A percentile compares a stretch with the other conserved stretches of the same genome.
Conservation (phyloP, 1,284 basidiomycete species). For the Stereum hirsutum region DNA sequence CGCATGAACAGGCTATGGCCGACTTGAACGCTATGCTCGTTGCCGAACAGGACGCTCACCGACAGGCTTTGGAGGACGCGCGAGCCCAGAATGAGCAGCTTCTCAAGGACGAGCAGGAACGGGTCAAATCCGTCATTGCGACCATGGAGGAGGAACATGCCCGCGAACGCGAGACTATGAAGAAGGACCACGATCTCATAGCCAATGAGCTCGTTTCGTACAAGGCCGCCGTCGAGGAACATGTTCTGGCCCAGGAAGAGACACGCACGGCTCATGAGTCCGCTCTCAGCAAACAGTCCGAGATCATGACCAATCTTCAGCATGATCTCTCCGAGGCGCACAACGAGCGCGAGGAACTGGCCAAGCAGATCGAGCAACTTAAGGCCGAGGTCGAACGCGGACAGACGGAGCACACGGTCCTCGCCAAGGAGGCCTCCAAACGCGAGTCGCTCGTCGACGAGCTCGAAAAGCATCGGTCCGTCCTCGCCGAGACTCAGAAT, state of each 20-base stretch:
- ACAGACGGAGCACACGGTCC: slow-evolving; percentile 46
- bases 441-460: slow-evolving; percentile 65
- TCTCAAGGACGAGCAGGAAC: slow-evolving; percentile 25
- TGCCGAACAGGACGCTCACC: slow-evolving; percentile 9
- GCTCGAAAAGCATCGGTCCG: slow-evolving; percentile 66
- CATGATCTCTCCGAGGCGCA: slow-evolving; percentile 35
- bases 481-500: slow-evolving; percentile 67
- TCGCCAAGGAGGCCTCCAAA: slow-evolving; percentile 66
- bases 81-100: slow-evolving; percentile 14
- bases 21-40: slow-evolving; percentile 11
- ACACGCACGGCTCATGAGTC: slow-evolving; percentile 39
- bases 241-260: slow-evolving; percentile 39
- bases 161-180: slow-evolving; percentile 32
- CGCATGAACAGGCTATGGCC: slow-evolving; percentile 9
- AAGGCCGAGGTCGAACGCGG: slow-evolving; percentile 52
- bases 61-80: slow-evolving; percentile 18
- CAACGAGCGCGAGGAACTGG: slow-evolving; percentile 44
- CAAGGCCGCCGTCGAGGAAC: slow-evolving; percentile 51
- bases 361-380: slow-evolving; percentile 43
- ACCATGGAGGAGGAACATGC: slow-evolving; percentile 29
- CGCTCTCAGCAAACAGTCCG: slow-evolving; percentile 40
- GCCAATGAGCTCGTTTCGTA: slow-evolving; percentile 53
- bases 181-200: slow-evolving; percentile 44
- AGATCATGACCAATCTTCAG: slow-evolving; percentile 36
- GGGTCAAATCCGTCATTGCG: slow-evolving; percentile 19